Base-by-base conservation (phyloP, 164 flowering plant species). In the Nelumbo lutea region DNA sequence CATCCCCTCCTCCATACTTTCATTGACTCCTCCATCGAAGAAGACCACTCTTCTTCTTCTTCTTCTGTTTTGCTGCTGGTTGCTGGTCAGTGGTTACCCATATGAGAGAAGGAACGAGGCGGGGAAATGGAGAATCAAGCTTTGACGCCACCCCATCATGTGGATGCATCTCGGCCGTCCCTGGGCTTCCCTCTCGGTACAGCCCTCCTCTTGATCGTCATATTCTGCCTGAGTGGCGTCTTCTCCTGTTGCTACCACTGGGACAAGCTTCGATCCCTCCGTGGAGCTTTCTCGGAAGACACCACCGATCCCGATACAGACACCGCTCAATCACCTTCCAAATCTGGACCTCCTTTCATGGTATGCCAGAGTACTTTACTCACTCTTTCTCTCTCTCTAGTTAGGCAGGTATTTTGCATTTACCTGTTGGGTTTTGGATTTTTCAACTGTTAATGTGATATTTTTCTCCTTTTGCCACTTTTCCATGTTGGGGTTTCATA, bases 231-330 rank as follows among this genome's bases (percentile, higher is more conserved):
- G 46, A 90, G 97, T 59, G 98, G 96, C 0, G 76, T 93, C 76
- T 89, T 93, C 86, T 93, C 98, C 10, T 93, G 98, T 72, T 93
- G 98, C 73, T 93, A 93, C 80, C 97, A 93, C 80, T 90, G 98
- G 97, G 98, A 93, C 62, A 89, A 89, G 77, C 80, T 90, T 65
- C 79, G 87, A 6, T 77, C 89, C 2, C 82, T 89, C 65, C 91
- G 97, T 46, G 80, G 81, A 6, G 70, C 85, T 38, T 62, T 70
- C 46, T 64, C 84, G 56, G 68, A 59, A 41, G 76, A 67, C 59
- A 1, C 27, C 27, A 27, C 72, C 14, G 84, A 80, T 67, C 75
- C 74, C 72, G 84, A 72, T 45, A 51, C 72, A 0, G 80, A 70
- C 8, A 8, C 53, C 55, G 76, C 72, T 53, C 57, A 67, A 1